A percentile compares a stretch with the other conserved stretches of the same genome.
Conservation (phyloP, 768 basidiomycete genomes). For the Punctularia strigosozonata region DNA sequence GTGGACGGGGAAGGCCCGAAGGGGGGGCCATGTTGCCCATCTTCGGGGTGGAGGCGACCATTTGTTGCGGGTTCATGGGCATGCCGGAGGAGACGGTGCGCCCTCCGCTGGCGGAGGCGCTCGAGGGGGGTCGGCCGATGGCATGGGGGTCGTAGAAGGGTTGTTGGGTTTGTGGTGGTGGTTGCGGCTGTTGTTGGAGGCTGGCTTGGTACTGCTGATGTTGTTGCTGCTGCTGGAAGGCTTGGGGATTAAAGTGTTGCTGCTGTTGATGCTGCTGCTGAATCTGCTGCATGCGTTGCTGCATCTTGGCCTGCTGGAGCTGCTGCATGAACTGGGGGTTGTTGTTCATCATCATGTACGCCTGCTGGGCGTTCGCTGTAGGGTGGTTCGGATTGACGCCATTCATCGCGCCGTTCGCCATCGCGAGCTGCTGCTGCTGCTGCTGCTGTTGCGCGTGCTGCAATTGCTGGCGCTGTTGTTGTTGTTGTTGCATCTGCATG, state of each 20-base stretch:
- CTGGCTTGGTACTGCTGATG: not conserved
- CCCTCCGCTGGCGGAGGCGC: not conserved
- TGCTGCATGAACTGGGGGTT: conserved; percentile 14
- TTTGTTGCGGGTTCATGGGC: no score
- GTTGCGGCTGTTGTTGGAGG: not conserved
- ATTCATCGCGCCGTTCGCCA: conserved; percentile 1
- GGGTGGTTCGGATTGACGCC: conserved; percentile 6
- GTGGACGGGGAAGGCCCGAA: no score
- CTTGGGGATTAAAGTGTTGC: not conserved
- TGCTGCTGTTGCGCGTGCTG: conserved; percentile 12
- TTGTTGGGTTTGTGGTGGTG: conserved; percentile 4
- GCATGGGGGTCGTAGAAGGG: not conserved
- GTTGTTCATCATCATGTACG: conserved; percentile 2
- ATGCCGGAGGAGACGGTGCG: not conserved
- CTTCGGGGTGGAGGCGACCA: no score
- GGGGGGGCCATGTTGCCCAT: no score
- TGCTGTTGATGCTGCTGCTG: conserved; percentile 8
- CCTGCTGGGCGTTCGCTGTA: conserved; percentile 12
- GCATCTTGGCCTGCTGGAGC: conserved; percentile 12
- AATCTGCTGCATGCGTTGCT: conserved; percentile 7
- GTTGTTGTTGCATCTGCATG: conserved; percentile 9
- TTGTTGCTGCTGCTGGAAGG: not conserved
- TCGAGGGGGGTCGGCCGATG: not conserved
- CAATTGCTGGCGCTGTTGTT: conserved; percentile 11
- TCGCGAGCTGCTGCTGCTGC: conserved; percentile 10